Evolutionary conservation across 139 green algal genomes (phyloP).

Genomic region (Chlorella ohadii): DNA sequence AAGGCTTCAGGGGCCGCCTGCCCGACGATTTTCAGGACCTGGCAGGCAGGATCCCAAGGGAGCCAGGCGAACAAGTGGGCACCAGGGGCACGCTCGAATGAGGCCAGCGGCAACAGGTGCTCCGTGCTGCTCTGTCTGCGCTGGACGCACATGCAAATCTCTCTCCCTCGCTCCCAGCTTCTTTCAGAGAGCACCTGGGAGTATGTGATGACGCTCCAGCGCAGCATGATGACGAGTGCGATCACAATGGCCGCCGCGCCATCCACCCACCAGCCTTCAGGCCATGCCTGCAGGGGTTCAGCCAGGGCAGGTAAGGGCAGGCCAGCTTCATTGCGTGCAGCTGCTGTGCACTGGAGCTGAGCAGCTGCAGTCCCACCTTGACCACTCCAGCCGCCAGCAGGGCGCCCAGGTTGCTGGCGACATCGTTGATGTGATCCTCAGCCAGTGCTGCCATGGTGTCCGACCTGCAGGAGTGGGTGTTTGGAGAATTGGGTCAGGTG

Average conservation of each 20-base stretch:
- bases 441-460: slow-evolving; percentile 5
- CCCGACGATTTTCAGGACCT: slow-evolving; percentile 45
- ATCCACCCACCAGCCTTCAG: slow-evolving; percentile 53
- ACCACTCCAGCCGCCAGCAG: slow-evolving; percentile 48
- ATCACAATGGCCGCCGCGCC: slow-evolving; percentile 61
- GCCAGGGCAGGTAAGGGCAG: too few species aligned
- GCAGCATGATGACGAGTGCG: slow-evolving; percentile 67
- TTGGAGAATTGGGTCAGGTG: too few species aligned
- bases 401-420: slow-evolving; percentile 66
- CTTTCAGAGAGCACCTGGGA: too few species aligned
- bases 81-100: too few species aligned
- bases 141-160: too few species aligned
- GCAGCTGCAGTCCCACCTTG: background rate
- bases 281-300: background rate
- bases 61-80: background rate
- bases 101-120: too few species aligned
- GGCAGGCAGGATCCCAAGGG: background rate
- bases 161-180: too few species aligned
- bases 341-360: too few species aligned
- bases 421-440: slow-evolving; percentile 36
- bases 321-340: too few species aligned
- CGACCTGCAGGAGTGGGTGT: background rate
- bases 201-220: slow-evolving; percentile 71
- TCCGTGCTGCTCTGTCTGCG: too few species aligned
- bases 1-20: slow-evolving; percentile 26